These are phyloP conservation scores for Candida namnaoensis DNA, from an alignment of 805 yeast genomes.

Conservation along the genomic window DNA sequence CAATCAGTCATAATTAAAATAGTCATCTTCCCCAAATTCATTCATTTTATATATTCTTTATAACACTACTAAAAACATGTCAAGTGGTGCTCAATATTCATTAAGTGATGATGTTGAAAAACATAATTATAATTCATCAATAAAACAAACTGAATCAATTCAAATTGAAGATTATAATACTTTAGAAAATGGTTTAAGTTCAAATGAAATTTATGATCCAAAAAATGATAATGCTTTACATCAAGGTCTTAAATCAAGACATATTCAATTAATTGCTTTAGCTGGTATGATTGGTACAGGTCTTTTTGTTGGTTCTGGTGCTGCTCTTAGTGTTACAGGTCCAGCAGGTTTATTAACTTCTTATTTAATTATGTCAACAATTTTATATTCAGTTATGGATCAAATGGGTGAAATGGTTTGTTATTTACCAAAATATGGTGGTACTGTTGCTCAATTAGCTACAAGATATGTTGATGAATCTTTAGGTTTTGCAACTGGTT, in stretches of 20 bases:
- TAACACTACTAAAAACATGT: too few species aligned
- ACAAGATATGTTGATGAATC: slow-evolving; percentile 37
- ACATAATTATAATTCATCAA: background rate
- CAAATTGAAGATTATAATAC: background rate
- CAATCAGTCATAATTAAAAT: too few species aligned
- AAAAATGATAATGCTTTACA: slow-evolving; percentile 7
- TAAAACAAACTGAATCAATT: background rate
- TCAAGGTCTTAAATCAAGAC: slow-evolving; percentile 44
- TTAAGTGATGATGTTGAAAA: background rate
- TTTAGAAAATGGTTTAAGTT: too few species aligned
- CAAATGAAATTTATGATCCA: background rate
- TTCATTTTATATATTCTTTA: too few species aligned
- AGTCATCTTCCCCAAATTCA: too few species aligned
- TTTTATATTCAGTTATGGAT: slow-evolving; percentile 59
- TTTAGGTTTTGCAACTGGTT: slow-evolving; percentile 20
- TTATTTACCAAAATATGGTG: slow-evolving; percentile 51
- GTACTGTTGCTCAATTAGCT: slow-evolving; percentile 51
- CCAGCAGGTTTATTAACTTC: slow-evolving; percentile 63
- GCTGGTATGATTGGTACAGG: slow-evolving; percentile 87
- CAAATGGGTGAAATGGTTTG: slow-evolving; percentile 64
- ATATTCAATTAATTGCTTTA: slow-evolving; percentile 72
- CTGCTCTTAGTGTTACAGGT: slow-evolving; percentile 55
- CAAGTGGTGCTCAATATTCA: background rate
- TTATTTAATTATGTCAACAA: slow-evolving; percentile 52
- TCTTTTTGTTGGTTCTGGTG: slow-evolving; percentile 66